A percentile compares a stretch with the other conserved stretches of the same genome.
Conservation (phyloP, 164 flowering plant genomes). For the Aristolochia fimbriata region DNA sequence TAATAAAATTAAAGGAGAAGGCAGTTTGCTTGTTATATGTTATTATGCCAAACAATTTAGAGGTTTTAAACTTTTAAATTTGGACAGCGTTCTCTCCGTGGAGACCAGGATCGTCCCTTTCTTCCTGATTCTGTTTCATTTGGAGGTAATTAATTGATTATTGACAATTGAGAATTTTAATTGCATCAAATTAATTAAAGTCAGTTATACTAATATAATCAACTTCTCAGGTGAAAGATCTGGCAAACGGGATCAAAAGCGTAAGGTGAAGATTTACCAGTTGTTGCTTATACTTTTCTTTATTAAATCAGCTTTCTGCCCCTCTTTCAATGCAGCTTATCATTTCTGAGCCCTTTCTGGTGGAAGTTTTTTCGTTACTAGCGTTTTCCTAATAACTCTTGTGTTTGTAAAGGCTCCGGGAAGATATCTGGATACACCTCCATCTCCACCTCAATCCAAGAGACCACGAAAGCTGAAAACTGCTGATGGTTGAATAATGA, state of each 20-base stretch:
- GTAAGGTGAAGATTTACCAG: slow-evolving; percentile 41
- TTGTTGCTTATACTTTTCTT: slow-evolving; percentile 2
- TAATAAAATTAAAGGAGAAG: background rate
- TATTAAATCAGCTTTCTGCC: slow-evolving; percentile 1
- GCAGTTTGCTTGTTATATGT: background rate
- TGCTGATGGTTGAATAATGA: slow-evolving; percentile 35
- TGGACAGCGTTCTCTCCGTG: slow-evolving; percentile 37
- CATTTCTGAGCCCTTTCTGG: background rate
- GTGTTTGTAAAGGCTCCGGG: slow-evolving; percentile 52
- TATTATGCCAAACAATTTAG: too few relatives aligned
- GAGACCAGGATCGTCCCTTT: slow-evolving; percentile 68
- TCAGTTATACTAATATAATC: background rate
- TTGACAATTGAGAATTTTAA: background rate
- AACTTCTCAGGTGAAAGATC: slow-evolving; percentile 58
- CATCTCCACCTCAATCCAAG: slow-evolving; percentile 72
- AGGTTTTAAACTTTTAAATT: background rate
- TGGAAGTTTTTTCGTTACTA: background rate
- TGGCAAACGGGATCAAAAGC: slow-evolving; percentile 72
- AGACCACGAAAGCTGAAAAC: slow-evolving; percentile 73
- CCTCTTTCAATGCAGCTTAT: background rate
- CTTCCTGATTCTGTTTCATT: slow-evolving; percentile 47
- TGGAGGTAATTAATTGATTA: slow-evolving; percentile 43
- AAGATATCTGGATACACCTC: slow-evolving; percentile 57
- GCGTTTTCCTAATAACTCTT: background rate
- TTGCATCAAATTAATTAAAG: background rate